A percentile compares a stretch with the other conserved stretches of the same genome.
Conservation (phyloP, 2,329 filamentous ascomycete species). For the Sporothrix schenckii region DNA sequence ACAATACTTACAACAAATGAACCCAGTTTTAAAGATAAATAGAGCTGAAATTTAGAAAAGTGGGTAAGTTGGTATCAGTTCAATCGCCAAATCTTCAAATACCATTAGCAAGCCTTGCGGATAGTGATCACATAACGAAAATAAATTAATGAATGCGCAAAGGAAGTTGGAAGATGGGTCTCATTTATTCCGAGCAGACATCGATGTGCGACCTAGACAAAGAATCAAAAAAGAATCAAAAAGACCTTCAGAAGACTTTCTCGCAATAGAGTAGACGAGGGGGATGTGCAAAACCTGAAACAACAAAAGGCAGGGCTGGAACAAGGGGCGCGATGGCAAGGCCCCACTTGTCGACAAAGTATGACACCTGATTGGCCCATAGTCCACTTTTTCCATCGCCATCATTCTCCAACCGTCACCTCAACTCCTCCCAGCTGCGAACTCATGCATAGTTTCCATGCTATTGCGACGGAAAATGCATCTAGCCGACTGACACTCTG, state of each 20-base stretch:
- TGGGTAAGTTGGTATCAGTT: too few species aligned
- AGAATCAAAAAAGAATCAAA: too few species aligned
- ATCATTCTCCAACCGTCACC: background rate
- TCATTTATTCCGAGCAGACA: too few species aligned
- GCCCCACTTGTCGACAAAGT: constrained; percentile 22
- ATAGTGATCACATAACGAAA: background rate
- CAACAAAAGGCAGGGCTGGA: constrained; percentile 12
- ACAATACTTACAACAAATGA: background rate
- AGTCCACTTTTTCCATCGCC: background rate
- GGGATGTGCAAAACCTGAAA: constrained; percentile 26
- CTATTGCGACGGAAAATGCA: background rate
- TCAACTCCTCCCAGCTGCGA: background rate
- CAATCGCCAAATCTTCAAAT: too few species aligned
- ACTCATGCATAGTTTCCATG: constrained; percentile 8
- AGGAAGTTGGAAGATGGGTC: background rate
- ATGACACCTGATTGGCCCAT: constrained; percentile 28
- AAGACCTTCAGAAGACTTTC: too few species aligned
- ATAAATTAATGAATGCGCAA: background rate
- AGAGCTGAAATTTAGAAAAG: too few species aligned
- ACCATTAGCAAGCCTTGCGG: background rate
- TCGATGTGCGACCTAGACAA: too few species aligned
- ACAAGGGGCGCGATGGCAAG: constrained; percentile 12
- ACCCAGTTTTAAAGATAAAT: too few species aligned
- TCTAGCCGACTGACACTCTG: too few species aligned
- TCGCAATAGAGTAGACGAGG: background rate